Base-by-base conservation (phyloP, 139 green algal genomes). In the Tetraselmis striata region DNA sequence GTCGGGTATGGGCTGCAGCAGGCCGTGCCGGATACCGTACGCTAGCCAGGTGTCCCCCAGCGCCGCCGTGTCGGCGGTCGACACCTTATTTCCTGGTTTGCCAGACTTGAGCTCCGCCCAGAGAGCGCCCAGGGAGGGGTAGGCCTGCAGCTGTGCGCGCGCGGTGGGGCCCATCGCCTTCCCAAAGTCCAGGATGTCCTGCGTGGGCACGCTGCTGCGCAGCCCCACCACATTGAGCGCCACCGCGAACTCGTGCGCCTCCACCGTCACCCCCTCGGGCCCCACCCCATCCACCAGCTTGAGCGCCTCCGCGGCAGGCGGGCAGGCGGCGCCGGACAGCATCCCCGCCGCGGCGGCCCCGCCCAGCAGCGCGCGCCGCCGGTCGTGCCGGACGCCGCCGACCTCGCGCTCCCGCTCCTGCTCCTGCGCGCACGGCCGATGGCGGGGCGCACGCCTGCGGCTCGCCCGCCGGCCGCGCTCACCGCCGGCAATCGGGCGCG, bases 21-120 rank as follows among this genome's bases (percentile, higher is more conserved):
- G 85, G 0, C 90, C 86, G 0, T 82, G 31, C 24, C 75, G 28
- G 31, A 97, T 93, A 23, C 92, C 94, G 2, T 89, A 82, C 0
- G 30, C 86, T 78, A 98, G 87, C 91, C 91, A 98, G 1, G 85
- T 84, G 84, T 98, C 94, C 0, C 94, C 94, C 78, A 98, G 76
- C 0, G 89, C 95, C 0, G 94, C 92, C 22, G 90, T 87, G 82
- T 97, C 93, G 2, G 92, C 93, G 0, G 75, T 84, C 0, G 82
- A 90, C 22, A 87, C 85, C 59, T 78, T 79, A 2, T 82, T 83
- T 22, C 78, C 89, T 59, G 91, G 83, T 59, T 90, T 90, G 25
- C 30, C 67, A 28, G 25, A 81, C 25, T 59, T 82, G 25, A 78
- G 75, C 59, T 90, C 85, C 2, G 29, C 18, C 45, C 45, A 67